phyloP scores from a whole-genome alignment of 345 rosid species.

The Ceriops decandra region DNA sequence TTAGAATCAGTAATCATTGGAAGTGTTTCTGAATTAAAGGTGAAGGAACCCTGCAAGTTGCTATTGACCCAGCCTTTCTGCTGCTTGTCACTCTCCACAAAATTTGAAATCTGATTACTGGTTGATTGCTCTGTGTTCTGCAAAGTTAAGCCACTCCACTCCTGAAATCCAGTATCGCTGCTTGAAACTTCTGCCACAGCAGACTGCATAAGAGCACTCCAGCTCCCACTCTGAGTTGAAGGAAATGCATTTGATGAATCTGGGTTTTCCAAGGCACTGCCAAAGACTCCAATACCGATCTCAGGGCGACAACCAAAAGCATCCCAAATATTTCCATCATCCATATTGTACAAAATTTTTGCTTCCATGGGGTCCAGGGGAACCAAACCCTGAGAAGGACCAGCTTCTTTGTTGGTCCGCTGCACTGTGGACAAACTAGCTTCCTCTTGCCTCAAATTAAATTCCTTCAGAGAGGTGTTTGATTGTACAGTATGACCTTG shows the following conservation, averaged over 20 bases:
- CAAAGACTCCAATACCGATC: constrained; percentile 40
- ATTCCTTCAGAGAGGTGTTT: constrained; percentile 29
- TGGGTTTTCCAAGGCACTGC: constrained; percentile 34
- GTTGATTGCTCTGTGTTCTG: constrained; percentile 33
- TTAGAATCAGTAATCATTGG: constrained; percentile 3
- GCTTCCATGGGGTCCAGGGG: constrained; percentile 85
- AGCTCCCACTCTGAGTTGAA: constrained; percentile 84
- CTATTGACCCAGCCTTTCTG: constrained; percentile 37
- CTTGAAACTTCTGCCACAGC: constrained; percentile 90
- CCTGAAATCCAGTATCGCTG: constrained; percentile 46
- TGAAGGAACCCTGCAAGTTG: constrained; percentile 29
- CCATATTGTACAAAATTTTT: constrained; percentile 80
- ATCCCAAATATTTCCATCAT: constrained; percentile 68
- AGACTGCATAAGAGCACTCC: constrained; percentile 99
- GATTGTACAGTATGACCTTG: constrained; percentile 31
- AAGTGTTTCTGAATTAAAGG: constrained; percentile 18
- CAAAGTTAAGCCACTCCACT: constrained; percentile 49
- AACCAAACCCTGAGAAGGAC: constrained; percentile 44
- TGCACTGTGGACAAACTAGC: constrained; percentile 37
- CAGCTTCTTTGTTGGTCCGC: constrained; percentile 27
- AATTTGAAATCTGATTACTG: constrained; percentile 28
- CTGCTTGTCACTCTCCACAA: constrained; percentile 31
- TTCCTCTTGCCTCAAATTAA: constrained; percentile 44
- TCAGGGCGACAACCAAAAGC: constrained; percentile 55
- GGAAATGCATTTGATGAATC: constrained; percentile 49